Percentiles rank a stretch among this genome's conserved stretches.
Evolutionary conservation across 371 early-diverging fungal genomes (phyloP).

Genomic region (Coemansia sp.): DNA sequence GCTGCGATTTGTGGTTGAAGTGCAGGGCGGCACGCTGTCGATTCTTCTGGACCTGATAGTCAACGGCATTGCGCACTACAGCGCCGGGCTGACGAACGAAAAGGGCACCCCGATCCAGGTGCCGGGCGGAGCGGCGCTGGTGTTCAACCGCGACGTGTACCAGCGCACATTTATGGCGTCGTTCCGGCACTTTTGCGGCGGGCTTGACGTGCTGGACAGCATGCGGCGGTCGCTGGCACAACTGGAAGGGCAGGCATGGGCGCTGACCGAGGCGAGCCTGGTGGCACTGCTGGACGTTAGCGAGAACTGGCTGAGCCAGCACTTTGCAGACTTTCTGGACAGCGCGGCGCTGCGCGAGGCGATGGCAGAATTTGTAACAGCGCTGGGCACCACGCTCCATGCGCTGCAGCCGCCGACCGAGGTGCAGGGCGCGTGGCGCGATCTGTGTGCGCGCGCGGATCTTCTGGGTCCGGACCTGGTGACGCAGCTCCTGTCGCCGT

Average conservation of each 20-base stretch:
- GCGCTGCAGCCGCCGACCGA: constrained; percentile 2
- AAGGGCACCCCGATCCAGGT: constrained; percentile 36
- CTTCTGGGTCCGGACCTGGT: constrained; percentile 28
- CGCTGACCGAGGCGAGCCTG: not conserved
- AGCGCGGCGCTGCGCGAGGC: constrained; percentile 53
- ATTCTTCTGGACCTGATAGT: constrained; percentile 38
- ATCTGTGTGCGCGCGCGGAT: constrained; percentile 13
- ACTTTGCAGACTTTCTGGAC: constrained; percentile 69
- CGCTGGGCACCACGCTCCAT: constrained; percentile 8
- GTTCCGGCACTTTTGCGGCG: constrained; percentile 49
- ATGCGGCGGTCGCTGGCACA: constrained; percentile 33
- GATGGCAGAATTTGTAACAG: constrained; percentile 32
- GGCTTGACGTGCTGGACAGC: constrained; percentile 26
- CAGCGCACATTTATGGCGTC: constrained; percentile 50
- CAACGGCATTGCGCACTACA: constrained; percentile 39
- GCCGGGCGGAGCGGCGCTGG: constrained; percentile 30
- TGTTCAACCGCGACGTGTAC: constrained; percentile 50
- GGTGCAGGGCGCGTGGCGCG: constrained; percentile 20
- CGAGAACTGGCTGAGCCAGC: constrained; percentile 64
- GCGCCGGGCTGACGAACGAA: constrained; percentile 23
- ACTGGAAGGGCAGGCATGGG: constrained; percentile 2
- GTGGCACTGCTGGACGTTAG: constrained; percentile 55
- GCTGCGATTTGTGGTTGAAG: constrained; percentile 50
- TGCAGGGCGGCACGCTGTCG: constrained; percentile 47
- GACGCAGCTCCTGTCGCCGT: constrained; percentile 35